phyloP scores from a whole-genome alignment of 2,329 filamentous ascomycete genomes.

The Aspergillus jensenii region DNA sequence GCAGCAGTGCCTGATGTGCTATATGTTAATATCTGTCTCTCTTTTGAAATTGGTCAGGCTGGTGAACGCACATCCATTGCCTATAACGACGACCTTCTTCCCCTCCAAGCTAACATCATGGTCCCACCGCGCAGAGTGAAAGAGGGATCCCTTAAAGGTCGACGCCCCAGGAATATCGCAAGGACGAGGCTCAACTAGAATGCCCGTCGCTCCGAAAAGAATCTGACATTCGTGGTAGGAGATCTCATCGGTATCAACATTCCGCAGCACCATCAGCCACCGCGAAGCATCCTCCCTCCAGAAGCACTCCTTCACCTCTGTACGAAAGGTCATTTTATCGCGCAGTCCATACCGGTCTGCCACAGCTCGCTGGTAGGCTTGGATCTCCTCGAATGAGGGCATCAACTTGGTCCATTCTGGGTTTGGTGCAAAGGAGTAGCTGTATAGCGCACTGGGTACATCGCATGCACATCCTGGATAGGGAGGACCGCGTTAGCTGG shows the following conservation, averaged over 20 bases:
- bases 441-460: slow-evolving; percentile 55
- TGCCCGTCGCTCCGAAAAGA: slow-evolving; percentile 53
- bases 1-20: slow-evolving; percentile 21
- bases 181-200: slow-evolving; percentile 15
- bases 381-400: slow-evolving; percentile 51
- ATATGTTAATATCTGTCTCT: too few relatives aligned
- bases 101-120: slow-evolving; percentile 21
- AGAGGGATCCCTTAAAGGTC: slow-evolving; percentile 21
- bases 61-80: slow-evolving; percentile 33
- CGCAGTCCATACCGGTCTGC: slow-evolving; percentile 48
- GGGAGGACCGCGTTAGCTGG: slow-evolving; percentile 8
- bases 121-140: slow-evolving; percentile 30
- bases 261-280: slow-evolving; percentile 41
- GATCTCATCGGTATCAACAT: slow-evolving; percentile 22
- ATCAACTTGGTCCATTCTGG: slow-evolving; percentile 51
- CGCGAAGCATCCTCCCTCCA: slow-evolving; percentile 53
- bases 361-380: slow-evolving; percentile 51
- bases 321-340: slow-evolving; percentile 15
- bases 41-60: too few relatives aligned
- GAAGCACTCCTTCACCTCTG: slow-evolving; percentile 25
- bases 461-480: slow-evolving; percentile 50
- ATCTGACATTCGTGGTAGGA: slow-evolving; percentile 48
- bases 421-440: slow-evolving; percentile 55
- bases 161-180: slow-evolving; percentile 28
- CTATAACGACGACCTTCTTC: slow-evolving; percentile 29